Conservation (phyloP, 306 rosid genomes). For the Begonia loranthoides region DNA sequence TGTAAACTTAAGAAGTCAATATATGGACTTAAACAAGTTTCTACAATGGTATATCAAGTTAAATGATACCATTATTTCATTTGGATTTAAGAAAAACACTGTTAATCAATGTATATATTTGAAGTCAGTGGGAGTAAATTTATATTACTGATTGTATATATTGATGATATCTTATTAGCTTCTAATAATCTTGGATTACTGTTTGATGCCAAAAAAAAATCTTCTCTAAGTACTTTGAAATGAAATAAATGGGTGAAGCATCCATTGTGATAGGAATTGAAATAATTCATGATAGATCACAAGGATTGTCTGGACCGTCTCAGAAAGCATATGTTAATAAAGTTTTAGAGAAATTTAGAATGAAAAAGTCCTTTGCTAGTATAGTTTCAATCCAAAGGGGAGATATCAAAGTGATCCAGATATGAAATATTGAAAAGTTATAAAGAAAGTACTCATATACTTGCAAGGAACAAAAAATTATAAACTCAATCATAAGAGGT, state of each 20-base stretch:
- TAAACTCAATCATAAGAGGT: too few species aligned
- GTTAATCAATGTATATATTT: slow-evolving; percentile 7
- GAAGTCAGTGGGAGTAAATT: slow-evolving; percentile 2
- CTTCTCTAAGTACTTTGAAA: not conserved
- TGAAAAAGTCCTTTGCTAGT: not conserved
- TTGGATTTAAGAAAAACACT: slow-evolving; percentile 4
- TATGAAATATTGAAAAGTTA: slow-evolving; percentile 3
- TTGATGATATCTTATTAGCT: slow-evolving; percentile 2
- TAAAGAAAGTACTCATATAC: not conserved
- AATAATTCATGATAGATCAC: not conserved
- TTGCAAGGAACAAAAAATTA: too few species aligned
- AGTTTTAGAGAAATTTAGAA: not conserved
- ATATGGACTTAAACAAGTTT: slow-evolving; percentile 4
- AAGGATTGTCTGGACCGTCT: slow-evolving; percentile 2
- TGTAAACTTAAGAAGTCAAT: slow-evolving; percentile 5
- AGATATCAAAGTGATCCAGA: slow-evolving; percentile 4
- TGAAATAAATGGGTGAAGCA: not conserved
- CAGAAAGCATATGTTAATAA: not conserved
- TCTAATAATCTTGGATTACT: too few species aligned
- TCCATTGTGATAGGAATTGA: not conserved
- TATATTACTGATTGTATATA: not conserved
- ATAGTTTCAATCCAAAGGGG: not conserved
- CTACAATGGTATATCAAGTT: too few species aligned
- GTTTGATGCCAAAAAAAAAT: not conserved
- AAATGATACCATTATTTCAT: not conserved